Percentiles rank a stretch among this genome's conserved stretches.
phyloP scores from a whole-genome alignment of 148 eudicot species.

The Amaranthus cruentus region DNA sequence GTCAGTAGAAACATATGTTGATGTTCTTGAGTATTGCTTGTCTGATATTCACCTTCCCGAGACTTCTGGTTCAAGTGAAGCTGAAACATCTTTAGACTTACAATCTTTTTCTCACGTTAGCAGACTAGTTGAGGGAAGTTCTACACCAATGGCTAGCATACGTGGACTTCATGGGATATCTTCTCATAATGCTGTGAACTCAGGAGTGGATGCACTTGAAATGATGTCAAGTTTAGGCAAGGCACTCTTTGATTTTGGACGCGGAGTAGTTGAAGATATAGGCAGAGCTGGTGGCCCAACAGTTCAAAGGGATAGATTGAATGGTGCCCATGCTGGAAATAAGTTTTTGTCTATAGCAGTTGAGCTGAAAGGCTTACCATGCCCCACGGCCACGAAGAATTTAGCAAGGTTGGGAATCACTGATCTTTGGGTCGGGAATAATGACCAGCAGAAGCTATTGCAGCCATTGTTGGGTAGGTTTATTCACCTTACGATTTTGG shows the following conservation, averaged over 20 bases:
- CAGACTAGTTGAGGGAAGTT: constrained; percentile 37
- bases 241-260: constrained; percentile 90
- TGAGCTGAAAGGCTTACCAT: constrained; percentile 86
- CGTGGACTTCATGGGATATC: constrained; percentile 53
- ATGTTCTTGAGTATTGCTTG: constrained; percentile 95
- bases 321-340: constrained; percentile 36
- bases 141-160: constrained; percentile 39
- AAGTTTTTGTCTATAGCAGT: constrained; percentile 48
- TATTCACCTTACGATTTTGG: constrained; percentile 64
- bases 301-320: constrained; percentile 45
- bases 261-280: constrained; percentile 94
- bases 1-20: constrained; percentile 71
- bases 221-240: constrained; percentile 81
- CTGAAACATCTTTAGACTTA: constrained; percentile 29
- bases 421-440: constrained; percentile 86
- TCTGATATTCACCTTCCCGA: constrained; percentile 64
- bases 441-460: constrained; percentile 69
- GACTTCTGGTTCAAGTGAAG: constrained; percentile 28
- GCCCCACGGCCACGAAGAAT: constrained; percentile 66
- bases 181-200: constrained; percentile 39
- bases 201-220: constrained; percentile 95
- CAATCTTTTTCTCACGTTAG: constrained; percentile 23
- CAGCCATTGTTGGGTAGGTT: constrained; percentile 73
- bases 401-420: constrained; percentile 54
- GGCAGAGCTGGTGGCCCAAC: constrained; percentile 70